phyloP scores from a whole-genome alignment of 2,329 filamentous ascomycete species.

The Sarocladiaceae sp. region DNA sequence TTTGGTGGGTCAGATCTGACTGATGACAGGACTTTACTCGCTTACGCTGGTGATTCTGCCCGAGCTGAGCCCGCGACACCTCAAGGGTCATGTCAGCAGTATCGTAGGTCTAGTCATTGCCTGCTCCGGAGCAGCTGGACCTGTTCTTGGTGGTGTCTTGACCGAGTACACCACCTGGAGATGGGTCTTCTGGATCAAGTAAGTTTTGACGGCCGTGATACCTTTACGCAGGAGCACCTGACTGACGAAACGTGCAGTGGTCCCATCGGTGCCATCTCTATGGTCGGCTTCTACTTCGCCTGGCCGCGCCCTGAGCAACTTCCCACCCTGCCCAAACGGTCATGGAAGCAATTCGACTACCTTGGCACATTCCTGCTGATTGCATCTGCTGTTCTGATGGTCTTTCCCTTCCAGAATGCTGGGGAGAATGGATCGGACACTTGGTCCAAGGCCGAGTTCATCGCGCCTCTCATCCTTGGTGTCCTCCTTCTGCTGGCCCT shows the following conservation, averaged over 20 bases:
- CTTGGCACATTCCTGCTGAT: slow-evolving; percentile 48
- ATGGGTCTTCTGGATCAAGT: slow-evolving; percentile 58
- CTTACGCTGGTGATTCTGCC: slow-evolving; percentile 50
- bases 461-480: slow-evolving; percentile 24
- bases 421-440: slow-evolving; percentile 25
- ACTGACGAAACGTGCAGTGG: slow-evolving; percentile 29
- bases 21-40: slow-evolving; percentile 33
- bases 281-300: slow-evolving; percentile 38
- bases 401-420: slow-evolving; percentile 52
- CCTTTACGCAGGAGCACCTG: not conserved
- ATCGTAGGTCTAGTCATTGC: slow-evolving; percentile 44
- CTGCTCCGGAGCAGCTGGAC: slow-evolving; percentile 42
- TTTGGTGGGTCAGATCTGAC: slow-evolving; percentile 22
- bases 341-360: slow-evolving; percentile 47
- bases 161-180: slow-evolving; percentile 44
- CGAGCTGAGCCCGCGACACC: slow-evolving; percentile 37
- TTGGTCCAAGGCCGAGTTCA: slow-evolving; percentile 35
- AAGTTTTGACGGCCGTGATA: slow-evolving; percentile 15
- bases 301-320: slow-evolving; percentile 43
- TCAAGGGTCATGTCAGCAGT: slow-evolving; percentile 37
- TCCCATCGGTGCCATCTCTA: slow-evolving; percentile 41
- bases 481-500: slow-evolving; percentile 21
- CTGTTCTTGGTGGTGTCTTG: slow-evolving; percentile 44
- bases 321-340: slow-evolving; percentile 28
- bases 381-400: slow-evolving; percentile 45